These are phyloP conservation scores for Poronia punctata DNA, from an alignment of 495 filamentous ascomycete species.

Conservation along the genomic window DNA sequence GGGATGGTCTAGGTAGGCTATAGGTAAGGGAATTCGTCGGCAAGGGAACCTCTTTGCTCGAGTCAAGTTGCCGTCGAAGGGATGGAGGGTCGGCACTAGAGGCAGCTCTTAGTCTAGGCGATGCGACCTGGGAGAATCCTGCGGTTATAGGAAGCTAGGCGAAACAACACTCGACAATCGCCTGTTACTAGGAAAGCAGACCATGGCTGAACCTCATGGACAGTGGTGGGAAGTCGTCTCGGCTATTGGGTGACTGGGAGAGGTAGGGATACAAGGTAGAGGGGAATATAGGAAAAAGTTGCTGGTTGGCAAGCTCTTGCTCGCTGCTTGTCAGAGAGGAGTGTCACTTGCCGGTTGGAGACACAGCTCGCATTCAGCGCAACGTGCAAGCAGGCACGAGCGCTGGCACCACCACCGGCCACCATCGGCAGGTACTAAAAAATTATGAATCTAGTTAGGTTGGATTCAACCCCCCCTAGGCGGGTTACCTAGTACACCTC, in stretches of 20 bases:
- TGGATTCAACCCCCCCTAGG: too few species aligned
- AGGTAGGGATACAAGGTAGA: slow-evolving; percentile 9
- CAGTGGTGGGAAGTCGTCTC: slow-evolving; percentile 6
- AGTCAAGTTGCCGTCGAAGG: slow-evolving; percentile 5
- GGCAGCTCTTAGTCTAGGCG: background rate
- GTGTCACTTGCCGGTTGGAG: too few species aligned
- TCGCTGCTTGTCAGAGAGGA: too few species aligned
- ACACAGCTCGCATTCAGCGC: too few species aligned
- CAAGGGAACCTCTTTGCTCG: slow-evolving; percentile 2
- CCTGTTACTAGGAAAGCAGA: slow-evolving; percentile 13
- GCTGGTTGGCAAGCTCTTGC: background rate
- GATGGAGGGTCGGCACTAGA: slow-evolving; percentile 6
- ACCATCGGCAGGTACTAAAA: too few species aligned
- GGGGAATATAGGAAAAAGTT: background rate
- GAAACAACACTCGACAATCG: slow-evolving; percentile 22
- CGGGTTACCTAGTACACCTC: too few species aligned
- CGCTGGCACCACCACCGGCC: too few species aligned
- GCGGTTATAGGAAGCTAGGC: slow-evolving; percentile 17
- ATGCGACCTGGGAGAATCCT: slow-evolving; percentile 10
- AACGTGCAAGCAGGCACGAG: too few species aligned
- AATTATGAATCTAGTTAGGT: too few species aligned
- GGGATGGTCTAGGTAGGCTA: slow-evolving; percentile 2
- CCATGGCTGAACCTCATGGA: slow-evolving; percentile 23
- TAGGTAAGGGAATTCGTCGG: background rate
- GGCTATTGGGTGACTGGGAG: slow-evolving; percentile 4